A percentile compares a stretch with the other conserved stretches of the same genome.
These are phyloP conservation scores for Solanum tacnaense DNA, from an alignment of 257 asterid species.

Conservation along the genomic window DNA sequence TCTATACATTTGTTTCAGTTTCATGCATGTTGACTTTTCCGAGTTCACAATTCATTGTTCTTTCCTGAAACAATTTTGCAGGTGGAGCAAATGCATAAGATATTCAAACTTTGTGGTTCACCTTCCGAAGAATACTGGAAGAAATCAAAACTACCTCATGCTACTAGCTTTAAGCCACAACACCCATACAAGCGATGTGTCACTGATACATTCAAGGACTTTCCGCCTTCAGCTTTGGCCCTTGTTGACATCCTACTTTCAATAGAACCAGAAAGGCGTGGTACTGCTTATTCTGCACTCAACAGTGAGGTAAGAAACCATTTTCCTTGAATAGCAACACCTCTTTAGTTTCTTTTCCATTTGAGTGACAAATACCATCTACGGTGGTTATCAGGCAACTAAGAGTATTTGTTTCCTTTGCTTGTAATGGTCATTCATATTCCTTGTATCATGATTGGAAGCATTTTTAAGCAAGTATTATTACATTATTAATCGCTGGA, in stretches of 20 bases:
- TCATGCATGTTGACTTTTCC: not conserved
- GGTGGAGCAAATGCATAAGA: constrained; percentile 98
- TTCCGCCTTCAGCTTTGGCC: constrained; percentile 62
- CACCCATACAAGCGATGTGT: constrained; percentile 50
- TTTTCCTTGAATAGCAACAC: not conserved
- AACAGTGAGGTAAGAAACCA: constrained; percentile 44
- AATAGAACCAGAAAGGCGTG: constrained; percentile 75
- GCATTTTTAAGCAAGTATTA: not conserved
- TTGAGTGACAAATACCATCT: not conserved
- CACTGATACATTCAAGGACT: constrained; percentile 59
- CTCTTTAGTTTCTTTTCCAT: not conserved
- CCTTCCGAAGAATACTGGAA: constrained; percentile 76
- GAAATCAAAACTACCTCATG: constrained; percentile 59
- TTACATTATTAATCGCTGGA: not conserved
- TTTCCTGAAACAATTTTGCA: constrained; percentile 6
- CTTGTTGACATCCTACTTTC: constrained; percentile 69
- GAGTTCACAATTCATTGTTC: not conserved
- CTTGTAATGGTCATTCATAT: not conserved
- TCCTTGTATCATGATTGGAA: not conserved
- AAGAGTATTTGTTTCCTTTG: not conserved
- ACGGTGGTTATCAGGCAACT: not conserved
- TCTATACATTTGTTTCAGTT: not conserved
- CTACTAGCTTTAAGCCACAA: constrained; percentile 69
- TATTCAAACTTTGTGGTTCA: constrained; percentile 92
- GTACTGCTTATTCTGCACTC: constrained; percentile 75